Base-by-base conservation (phyloP, 495 filamentous ascomycete genomes). In the Cenococcum geophilum region DNA sequence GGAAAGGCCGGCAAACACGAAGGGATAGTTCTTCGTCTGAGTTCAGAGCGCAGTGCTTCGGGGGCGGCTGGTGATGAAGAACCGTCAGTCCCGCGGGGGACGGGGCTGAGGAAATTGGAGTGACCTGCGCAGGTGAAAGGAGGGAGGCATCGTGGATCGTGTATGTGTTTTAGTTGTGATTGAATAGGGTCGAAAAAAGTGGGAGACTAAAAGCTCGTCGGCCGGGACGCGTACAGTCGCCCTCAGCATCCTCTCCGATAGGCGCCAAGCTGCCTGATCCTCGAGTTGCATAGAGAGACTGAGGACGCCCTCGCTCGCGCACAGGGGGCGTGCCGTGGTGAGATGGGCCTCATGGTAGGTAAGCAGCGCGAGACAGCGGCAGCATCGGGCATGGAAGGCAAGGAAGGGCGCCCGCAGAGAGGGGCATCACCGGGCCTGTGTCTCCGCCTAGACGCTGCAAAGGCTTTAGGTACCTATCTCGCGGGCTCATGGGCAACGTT, bases 51-150 rank as follows among this genome's bases (percentile, higher is more conserved):
- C 6, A 32, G 54, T 14, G 52, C 50, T 52, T 55, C 34, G 49
- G 37, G 9, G n/a, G 4, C 58, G 57, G 53, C 25, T 57, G 21
- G 53, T 16, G 48, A 40, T 52, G 48, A 55, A 43, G 40, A 50
- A 48, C 60, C 69, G 68, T 79, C 76, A 78, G 69, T 73, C 75
- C 73, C 75, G 71, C 57, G 72, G 72, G 62, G 70, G 71, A 69
- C 73, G 74, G 73, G 72, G 73, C 75, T 76, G 76, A 75, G 73
- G 74, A 74, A 69, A 65, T 55, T 71, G 60, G 61, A 60, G 32
- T 49, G 66, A 68, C 67, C 70, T 72, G 62, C 40, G 48, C 42
- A 65, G 59, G 51, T 56, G 42, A 50, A 59, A 61, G 47, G 58
- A 59, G 54, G 43, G 51, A 52, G 48, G 36, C 63, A 69, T 66